These are phyloP conservation scores for Lipomyces oligophaga DNA, from an alignment of 805 yeast genomes.

Conservation along the genomic window DNA sequence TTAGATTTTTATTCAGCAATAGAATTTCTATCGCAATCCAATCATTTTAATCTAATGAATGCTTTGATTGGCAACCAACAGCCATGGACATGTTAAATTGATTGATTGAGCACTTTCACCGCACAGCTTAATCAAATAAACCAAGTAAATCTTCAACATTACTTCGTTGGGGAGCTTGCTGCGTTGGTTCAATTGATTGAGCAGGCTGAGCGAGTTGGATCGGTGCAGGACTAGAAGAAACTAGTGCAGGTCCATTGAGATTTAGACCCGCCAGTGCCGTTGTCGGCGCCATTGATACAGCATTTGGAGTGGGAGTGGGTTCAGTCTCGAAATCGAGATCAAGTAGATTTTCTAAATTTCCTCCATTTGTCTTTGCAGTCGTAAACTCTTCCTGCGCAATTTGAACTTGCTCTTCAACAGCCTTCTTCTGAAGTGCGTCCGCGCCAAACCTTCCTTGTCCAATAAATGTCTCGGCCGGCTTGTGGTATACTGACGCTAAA, in stretches of 20 bases:
- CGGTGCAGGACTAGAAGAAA: too few relatives aligned
- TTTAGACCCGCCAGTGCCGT: slow-evolving; percentile 3
- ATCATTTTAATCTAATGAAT: too few relatives aligned
- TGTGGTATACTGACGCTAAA: slow-evolving; percentile 83
- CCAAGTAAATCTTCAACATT: slow-evolving; percentile 27
- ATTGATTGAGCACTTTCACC: too few relatives aligned
- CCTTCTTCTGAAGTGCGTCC: slow-evolving; percentile 44
- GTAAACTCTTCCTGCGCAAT: slow-evolving; percentile 70
- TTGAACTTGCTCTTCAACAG: slow-evolving; percentile 71
- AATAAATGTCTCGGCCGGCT: slow-evolving; percentile 66
- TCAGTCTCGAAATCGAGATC: slow-evolving; percentile 73
- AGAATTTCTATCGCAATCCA: too few relatives aligned
- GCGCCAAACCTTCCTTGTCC: slow-evolving; percentile 43
- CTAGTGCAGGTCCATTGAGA: too few relatives aligned
- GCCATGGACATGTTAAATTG: too few relatives aligned
- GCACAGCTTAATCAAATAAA: slow-evolving; percentile 26
- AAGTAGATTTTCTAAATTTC: slow-evolving; percentile 72
- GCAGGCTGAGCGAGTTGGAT: too few relatives aligned
- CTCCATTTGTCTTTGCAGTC: slow-evolving; percentile 40
- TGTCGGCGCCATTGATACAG: slow-evolving; percentile 36
- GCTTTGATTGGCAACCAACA: too few relatives aligned
- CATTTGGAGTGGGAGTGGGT: slow-evolving; percentile 33
- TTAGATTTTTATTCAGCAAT: too few relatives aligned
- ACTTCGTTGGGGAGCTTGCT: slow-evolving; percentile 26
- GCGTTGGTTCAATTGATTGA: slow-evolving; percentile 27